Evolutionary conservation across 2,329 filamentous ascomycete species (phyloP).

Genomic region (Onygenales sp.): DNA sequence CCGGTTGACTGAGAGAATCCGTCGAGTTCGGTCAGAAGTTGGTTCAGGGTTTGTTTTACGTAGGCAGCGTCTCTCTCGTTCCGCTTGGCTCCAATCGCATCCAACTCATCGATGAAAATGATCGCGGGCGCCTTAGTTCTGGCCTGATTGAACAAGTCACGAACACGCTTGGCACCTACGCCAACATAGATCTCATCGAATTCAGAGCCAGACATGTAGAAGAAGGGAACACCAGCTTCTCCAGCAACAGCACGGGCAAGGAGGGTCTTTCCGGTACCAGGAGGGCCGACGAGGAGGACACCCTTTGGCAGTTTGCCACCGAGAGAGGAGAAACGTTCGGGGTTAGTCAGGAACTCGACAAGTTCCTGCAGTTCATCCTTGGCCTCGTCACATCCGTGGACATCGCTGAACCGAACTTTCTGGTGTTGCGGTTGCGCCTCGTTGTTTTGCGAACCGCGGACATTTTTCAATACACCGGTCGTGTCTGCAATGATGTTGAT

Average conservation of each 20-base stretch:
- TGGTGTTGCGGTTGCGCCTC: conserved; percentile 91
- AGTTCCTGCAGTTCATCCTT: conserved; percentile 97
- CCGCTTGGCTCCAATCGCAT: conserved; percentile 88
- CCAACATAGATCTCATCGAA: conserved; percentile 98
- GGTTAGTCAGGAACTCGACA: conserved; percentile 90
- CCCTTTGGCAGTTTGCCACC: conserved; percentile 96
- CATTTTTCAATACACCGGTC: conserved; percentile 68
- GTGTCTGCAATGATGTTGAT: conserved; percentile 77
- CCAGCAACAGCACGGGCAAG: conserved; percentile 91
- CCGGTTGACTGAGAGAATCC: conserved; percentile 92
- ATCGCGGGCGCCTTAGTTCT: conserved; percentile 82
- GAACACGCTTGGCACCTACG: conserved; percentile 90
- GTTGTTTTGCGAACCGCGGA: conserved; percentile 60
- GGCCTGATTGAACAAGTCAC: conserved; percentile 79
- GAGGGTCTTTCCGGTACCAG: conserved; percentile 94
- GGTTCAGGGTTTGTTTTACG: conserved; percentile 94
- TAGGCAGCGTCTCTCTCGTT: conserved; percentile 91
- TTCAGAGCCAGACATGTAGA: conserved; percentile 99
- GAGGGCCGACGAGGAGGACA: conserved; percentile 87
- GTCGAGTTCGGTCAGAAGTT: conserved; percentile 91
- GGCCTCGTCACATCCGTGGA: conserved; percentile 94
- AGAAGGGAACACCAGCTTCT: conserved; percentile 95
- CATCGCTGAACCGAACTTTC: conserved; percentile 81
- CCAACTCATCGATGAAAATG: conserved; percentile 89
- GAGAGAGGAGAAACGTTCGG: conserved; percentile 83